phyloP scores from a whole-genome alignment of 202 grass and related monocot species.

The Zoysia matrella region DNA sequence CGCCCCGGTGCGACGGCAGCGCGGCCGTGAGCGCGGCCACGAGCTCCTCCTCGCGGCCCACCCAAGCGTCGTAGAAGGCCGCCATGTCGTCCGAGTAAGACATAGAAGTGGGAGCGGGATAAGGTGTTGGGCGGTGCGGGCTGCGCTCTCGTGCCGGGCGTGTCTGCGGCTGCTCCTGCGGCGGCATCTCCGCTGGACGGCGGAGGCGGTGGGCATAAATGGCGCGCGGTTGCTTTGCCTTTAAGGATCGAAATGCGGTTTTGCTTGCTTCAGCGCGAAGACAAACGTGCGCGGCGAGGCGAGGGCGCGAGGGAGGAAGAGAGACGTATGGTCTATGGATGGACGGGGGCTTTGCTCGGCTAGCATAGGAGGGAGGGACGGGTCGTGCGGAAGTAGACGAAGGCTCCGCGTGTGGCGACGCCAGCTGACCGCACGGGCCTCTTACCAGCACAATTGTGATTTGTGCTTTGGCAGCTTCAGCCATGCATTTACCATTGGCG shows the following conservation, averaged over 20 bases:
- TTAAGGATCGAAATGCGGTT: slow-evolving; percentile 18
- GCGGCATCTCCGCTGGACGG: background rate
- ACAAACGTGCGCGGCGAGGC: background rate
- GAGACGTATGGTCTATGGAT: no score
- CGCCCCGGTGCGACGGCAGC: slow-evolving; percentile 19
- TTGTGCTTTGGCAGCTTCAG: background rate
- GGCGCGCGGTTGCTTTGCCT: slow-evolving; percentile 32
- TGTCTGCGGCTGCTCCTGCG: background rate
- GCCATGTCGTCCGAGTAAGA: slow-evolving; percentile 48
- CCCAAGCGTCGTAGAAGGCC: slow-evolving; percentile 65
- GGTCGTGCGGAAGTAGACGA: no score
- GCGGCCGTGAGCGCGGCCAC: slow-evolving; percentile 42
- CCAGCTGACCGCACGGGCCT: no score
- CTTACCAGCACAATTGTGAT: no score
- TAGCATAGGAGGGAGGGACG: no score
- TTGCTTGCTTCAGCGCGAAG: slow-evolving; percentile 17
- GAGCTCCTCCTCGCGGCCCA: slow-evolving; percentile 59
- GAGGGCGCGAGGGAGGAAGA: background rate
- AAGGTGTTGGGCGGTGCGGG: no score
- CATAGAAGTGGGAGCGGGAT: no score
- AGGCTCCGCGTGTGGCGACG: no score
- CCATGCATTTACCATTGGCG: background rate
- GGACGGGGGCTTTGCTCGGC: no score
- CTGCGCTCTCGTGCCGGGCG: background rate
- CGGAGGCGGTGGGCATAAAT: slow-evolving; percentile 35